Percentiles rank a stretch among this genome's conserved stretches.
Conservation (phyloP, 495 filamentous ascomycete species). For the Staphylotrichum tortipilum region DNA sequence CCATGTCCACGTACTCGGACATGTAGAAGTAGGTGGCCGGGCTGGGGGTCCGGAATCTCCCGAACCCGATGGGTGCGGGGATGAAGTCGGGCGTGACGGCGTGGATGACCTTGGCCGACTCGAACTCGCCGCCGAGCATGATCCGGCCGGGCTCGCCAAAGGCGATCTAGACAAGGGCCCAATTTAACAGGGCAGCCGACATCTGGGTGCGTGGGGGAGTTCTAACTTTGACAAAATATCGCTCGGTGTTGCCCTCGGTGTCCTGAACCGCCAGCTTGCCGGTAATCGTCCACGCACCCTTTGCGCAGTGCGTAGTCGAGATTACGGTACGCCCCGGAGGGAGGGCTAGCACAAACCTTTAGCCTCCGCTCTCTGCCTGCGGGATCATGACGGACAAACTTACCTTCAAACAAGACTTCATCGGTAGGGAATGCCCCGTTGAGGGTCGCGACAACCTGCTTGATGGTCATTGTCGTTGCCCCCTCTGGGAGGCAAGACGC, state of each 20-base stretch:
- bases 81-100: slow-evolving; percentile 10
- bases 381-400: background rate
- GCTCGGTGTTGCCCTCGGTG: background rate
- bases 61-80: slow-evolving; percentile 7
- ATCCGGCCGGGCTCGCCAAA: background rate
- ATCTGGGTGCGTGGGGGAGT: too few relatives aligned
- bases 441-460: background rate
- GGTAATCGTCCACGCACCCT: background rate
- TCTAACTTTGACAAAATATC: slow-evolving; percentile 4
- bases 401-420: background rate
- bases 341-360: background rate
- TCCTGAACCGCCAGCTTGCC: background rate
- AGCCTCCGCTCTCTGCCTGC: background rate
- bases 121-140: slow-evolving; percentile 17
- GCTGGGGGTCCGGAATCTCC: slow-evolving; percentile 2
- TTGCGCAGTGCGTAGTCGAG: background rate
- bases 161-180: background rate
- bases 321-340: background rate
- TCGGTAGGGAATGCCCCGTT: background rate
- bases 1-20: slow-evolving; percentile 14
- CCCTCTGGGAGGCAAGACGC: background rate
- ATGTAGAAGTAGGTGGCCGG: slow-evolving; percentile 16
- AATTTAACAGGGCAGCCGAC: background rate
- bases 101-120: slow-evolving; percentile 9
- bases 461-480: background rate